phyloP scores from a whole-genome alignment of 2,329 filamentous ascomycete species.

The Trichoderma atroviride region DNA sequence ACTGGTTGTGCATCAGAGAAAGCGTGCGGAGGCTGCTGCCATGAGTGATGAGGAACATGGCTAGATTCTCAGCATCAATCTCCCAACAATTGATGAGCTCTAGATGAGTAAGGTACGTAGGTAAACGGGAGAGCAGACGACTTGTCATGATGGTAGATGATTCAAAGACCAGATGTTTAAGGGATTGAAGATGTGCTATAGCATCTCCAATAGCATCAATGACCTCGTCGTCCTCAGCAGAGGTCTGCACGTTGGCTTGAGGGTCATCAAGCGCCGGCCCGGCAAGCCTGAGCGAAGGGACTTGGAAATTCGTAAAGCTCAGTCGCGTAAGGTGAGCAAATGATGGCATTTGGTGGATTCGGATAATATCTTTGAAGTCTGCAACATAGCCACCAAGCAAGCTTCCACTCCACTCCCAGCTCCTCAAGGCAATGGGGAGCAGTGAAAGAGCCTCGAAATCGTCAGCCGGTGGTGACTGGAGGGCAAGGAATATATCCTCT shows the following conservation, averaged over 20 bases:
- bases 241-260: constrained; percentile 36
- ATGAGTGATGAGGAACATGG: constrained; percentile 65
- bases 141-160: constrained; percentile 73
- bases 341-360: constrained; percentile 56
- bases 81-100: constrained; percentile 80
- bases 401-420: constrained; percentile 65
- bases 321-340: constrained; percentile 61
- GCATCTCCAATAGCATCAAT: constrained; percentile 41
- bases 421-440: constrained; percentile 46
- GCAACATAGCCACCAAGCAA: constrained; percentile 50
- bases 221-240: constrained; percentile 49
- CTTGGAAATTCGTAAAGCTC: constrained; percentile 65
- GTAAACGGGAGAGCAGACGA: constrained; percentile 68
- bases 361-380: constrained; percentile 51
- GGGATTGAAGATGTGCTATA: constrained; percentile 55
- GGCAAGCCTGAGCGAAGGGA: constrained; percentile 50
- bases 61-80: constrained; percentile 67
- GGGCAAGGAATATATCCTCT: constrained; percentile 62
- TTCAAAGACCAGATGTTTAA: constrained; percentile 72
- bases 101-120: constrained; percentile 65
- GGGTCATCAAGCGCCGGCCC: constrained; percentile 40
- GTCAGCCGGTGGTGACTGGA: constrained; percentile 57
- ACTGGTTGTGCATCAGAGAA: constrained; percentile 75
- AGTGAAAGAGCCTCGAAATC: constrained; percentile 40
- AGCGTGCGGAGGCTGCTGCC: constrained; percentile 70